These are phyloP conservation scores for Fragaria nilgerrensis DNA, from an alignment of 306 rosid genomes.

Conservation along the genomic window DNA sequence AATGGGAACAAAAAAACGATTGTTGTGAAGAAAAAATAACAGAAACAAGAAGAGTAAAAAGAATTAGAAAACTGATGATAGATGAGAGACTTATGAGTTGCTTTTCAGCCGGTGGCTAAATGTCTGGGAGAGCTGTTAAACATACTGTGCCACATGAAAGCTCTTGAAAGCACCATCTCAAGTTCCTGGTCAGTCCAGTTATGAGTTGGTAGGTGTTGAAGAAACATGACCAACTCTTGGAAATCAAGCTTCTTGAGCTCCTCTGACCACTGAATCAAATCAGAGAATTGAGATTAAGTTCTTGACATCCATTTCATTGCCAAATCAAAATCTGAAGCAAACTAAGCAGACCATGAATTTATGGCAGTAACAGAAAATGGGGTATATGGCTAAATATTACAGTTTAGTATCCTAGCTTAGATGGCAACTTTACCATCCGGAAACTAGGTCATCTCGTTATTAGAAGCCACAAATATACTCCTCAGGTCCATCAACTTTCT, in stretches of 20 bases:
- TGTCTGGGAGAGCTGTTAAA: conserved; percentile 95
- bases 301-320: background rate
- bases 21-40: conserved; percentile 2
- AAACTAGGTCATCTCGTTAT: background rate
- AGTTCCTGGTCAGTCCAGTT: conserved; percentile 93
- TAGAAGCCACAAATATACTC: background rate
- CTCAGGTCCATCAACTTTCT: background rate
- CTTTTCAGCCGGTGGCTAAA: conserved; percentile 62
- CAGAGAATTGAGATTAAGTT: conserved; percentile 10
- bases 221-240: conserved; percentile 96
- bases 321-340: conserved; percentile 1
- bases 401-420: background rate
- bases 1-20: conserved; percentile 11
- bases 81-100: conserved; percentile 26
- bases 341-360: background rate
- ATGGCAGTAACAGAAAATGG: background rate
- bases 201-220: conserved; percentile 93
- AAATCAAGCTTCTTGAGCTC: conserved; percentile 85
- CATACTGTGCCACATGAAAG: conserved; percentile 99
- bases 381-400: background rate
- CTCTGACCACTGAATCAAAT: conserved; percentile 83
- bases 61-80: background rate
- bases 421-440: background rate
- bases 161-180: conserved; percentile 96
- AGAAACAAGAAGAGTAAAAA: background rate